Base-by-base conservation (phyloP, 1,139 yeast species). In the Nakaseomyces uthaithaninus region DNA sequence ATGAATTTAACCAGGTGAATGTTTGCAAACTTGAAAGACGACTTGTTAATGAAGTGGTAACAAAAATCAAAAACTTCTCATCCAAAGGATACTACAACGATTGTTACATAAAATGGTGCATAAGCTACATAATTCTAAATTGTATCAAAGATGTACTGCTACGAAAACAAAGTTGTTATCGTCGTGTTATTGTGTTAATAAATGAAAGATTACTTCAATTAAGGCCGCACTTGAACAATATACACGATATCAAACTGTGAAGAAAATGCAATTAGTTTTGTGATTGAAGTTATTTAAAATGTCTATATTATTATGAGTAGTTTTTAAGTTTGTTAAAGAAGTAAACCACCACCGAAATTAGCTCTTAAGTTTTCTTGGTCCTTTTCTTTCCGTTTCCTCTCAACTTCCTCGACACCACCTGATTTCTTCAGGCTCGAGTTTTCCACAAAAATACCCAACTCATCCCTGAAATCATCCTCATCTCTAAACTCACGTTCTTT, bases 351-450 rank as follows among this genome's bases (percentile, higher is more conserved):
- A 31, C 50, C 64, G 44, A 68, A 65, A 27, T 60, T 63, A 17
- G 65, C 74, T 51, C 77, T 76, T 44, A 81, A 60, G 53, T 80
- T 80, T 49, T 78, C 80, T 39, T 68, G 73, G 60, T 89, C 95
- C 46, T 81, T 80, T 45, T 72, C 64, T 52, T 68, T 71, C 47
- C 95, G 69, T 39, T 70, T 55, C 43, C 86, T 69, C 53, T 89
- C 97, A 15, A 85, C 66, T 51, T 87, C 96, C 45, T 81, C 93
- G 28, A 87, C 72, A 2, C 97, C 96, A 3, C 96, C 97, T 23
- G 86, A 76, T 48, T 76, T 80, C 55, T 83, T 85, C 44, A 87
- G 68, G 53, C 73, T 81, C 27, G 74, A 71, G 39, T 80, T 91
- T 8, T 71, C 87, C 4, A 89, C 95, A 67, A 86, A 89, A 28